Base-by-base conservation (phyloP, 1,284 basidiomycete genomes). In the Schizophyllum amplum region DNA sequence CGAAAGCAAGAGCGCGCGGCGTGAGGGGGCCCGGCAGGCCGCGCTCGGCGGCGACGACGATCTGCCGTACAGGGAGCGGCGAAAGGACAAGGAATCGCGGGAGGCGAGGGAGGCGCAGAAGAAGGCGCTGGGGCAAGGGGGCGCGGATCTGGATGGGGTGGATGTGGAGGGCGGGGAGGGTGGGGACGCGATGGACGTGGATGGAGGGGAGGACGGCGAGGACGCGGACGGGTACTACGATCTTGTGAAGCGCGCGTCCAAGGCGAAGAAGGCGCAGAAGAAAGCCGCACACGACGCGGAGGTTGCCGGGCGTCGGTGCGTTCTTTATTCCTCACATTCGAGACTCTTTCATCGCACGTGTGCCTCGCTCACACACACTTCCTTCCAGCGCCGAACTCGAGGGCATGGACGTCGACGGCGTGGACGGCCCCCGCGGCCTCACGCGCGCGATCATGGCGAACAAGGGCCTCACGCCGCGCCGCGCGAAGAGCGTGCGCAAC, bases 361-460 rank as follows among this genome's bases (percentile, higher is more conserved):
- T n/a, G n/a, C n/a, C n/a, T n/a, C n/a, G n/a, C n/a, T n/a, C n/a
- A n/a, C n/a, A n/a, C n/a, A n/a, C n/a, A n/a, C n/a, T n/a, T n/a
- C n/a, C n/a, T n/a, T n/a, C n/a, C n/a, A n/a, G n/a, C n/a, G n/a
- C n/a, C n/a, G n/a, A n/a, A n/a, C n/a, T n/a, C n/a, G n/a, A n/a
- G n/a, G 17, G 61, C 27, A 4, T 76, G 56, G 79, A 78, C 42
- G 77, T 79, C 50, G 77, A 81, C 47, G 75, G 74, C 33, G 64
- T 72, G 24, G 74, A 77, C 52, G 92, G 92, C 4, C 95, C 94
- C 48, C 87, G 95, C 27, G 83, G 86, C 2, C 82, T 95, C 60
- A 93, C 92, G 3, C 85, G 92, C 15, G 86, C 92, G 5, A 98
- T 98, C 65, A 79, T 96, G 65, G 86, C 88, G 68, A 98, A 98